Conservation (phyloP, 176 grass and related monocot species). For the Oryza coarctata region DNA sequence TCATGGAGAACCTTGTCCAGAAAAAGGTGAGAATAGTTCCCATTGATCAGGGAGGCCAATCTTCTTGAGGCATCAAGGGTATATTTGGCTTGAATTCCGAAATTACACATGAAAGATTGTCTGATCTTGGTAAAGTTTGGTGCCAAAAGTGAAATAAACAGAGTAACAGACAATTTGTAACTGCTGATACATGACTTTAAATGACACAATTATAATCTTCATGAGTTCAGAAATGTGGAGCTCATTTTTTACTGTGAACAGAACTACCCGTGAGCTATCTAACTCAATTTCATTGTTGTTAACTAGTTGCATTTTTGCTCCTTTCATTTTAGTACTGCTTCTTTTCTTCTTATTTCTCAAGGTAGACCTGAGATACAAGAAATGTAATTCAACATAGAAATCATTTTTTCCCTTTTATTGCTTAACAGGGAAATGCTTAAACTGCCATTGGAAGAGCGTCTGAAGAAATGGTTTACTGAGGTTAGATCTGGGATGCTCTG, state of each 20-base stretch:
- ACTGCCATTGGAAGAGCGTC: constrained; percentile 54
- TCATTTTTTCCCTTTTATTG: neutral
- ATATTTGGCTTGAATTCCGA: neutral
- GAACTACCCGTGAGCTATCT: neutral
- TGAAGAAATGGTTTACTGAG: constrained; percentile 73
- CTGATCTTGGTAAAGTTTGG: neutral
- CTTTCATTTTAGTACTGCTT: neutral
- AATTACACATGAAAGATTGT: neutral
- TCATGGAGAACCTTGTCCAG: neutral
- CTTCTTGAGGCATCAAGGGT: neutral
- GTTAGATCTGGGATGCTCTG: constrained; percentile 33
- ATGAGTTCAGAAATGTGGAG: neutral
- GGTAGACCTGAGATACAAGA: neutral
- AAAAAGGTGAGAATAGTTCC: neutral
- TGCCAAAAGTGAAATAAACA: neutral
- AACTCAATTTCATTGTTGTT: neutral
- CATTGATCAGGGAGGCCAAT: neutral
- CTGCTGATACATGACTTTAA: neutral
- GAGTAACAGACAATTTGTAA: neutral
- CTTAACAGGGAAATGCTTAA: constrained; percentile 45
- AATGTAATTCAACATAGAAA: neutral
- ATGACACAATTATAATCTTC: neutral
- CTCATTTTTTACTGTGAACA: neutral
- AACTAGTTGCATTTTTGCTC: neutral
- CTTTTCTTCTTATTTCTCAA: neutral